Percentiles rank a stretch among this genome's conserved stretches.
These are phyloP conservation scores for Blastobotrys muscicola DNA, from an alignment of 805 yeast genomes.

Conservation along the genomic window DNA sequence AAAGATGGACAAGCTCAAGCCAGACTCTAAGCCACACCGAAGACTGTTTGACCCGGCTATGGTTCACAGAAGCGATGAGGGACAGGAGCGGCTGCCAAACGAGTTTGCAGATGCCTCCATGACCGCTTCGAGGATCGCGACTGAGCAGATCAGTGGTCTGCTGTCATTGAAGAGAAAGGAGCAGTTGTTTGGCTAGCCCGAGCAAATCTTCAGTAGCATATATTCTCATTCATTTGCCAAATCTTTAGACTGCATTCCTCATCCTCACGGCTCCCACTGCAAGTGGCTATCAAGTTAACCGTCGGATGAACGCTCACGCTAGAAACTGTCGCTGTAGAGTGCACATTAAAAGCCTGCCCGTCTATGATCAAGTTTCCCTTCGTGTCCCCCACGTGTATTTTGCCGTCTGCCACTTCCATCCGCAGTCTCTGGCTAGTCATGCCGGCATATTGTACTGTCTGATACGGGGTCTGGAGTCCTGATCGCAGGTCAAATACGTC, in stretches of 20 bases:
- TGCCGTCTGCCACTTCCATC: too few relatives aligned
- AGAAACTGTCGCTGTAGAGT: not conserved
- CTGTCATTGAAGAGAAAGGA: slow-evolving; percentile 17
- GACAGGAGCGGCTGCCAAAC: slow-evolving; percentile 6
- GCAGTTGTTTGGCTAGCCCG: slow-evolving; percentile 10
- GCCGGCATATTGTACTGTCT: slow-evolving; percentile 3
- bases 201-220: too few relatives aligned
- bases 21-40: slow-evolving; percentile 2
- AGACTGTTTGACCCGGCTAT: not conserved
- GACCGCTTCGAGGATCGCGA: slow-evolving; percentile 14
- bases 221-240: too few relatives aligned
- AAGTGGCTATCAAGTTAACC: not conserved
- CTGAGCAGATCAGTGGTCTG: slow-evolving; percentile 21
- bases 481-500: not conserved
- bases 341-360: not conserved
- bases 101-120: slow-evolving; percentile 11
- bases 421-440: slow-evolving; percentile 2
- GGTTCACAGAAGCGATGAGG: slow-evolving; percentile 4
- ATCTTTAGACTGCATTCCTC: slow-evolving; percentile 1
- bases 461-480: not conserved
- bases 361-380: not conserved
- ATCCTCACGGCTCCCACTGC: not conserved
- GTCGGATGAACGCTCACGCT: slow-evolving; percentile 2
- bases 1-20: slow-evolving; percentile 16
- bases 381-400: too few relatives aligned